Conservation (phyloP, 2,329 filamentous ascomycete genomes). For the Hypomyces perniciosus region DNA sequence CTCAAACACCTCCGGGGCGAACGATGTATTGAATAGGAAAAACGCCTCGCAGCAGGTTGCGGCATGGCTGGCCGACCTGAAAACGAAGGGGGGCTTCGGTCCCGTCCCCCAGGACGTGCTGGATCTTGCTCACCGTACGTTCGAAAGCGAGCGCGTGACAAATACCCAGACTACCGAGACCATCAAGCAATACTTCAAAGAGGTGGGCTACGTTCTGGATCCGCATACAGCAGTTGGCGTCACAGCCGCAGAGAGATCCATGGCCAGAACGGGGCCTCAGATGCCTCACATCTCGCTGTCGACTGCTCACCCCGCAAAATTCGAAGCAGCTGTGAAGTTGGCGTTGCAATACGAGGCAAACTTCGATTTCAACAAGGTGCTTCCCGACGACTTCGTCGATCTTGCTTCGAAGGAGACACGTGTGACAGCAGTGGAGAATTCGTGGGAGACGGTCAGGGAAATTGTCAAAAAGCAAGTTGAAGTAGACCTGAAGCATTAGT, state of each 20-base stretch:
- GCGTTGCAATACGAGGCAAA: slow-evolving; percentile 64
- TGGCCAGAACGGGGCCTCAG: slow-evolving; percentile 44
- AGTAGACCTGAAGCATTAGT: slow-evolving; percentile 1
- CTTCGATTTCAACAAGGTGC: slow-evolving; percentile 71
- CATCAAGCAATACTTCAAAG: slow-evolving; percentile 50
- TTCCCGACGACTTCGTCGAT: slow-evolving; percentile 76
- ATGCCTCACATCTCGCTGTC: slow-evolving; percentile 74
- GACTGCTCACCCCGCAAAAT: slow-evolving; percentile 95
- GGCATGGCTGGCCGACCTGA: slow-evolving; percentile 73
- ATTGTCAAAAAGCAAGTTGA: slow-evolving; percentile 69
- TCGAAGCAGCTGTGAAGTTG: slow-evolving; percentile 74
- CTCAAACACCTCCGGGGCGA: slow-evolving; percentile 52
- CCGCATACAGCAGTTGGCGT: slow-evolving; percentile 90
- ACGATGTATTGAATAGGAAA: slow-evolving; percentile 60
- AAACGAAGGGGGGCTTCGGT: slow-evolving; percentile 72
- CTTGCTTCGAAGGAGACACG: slow-evolving; percentile 71
- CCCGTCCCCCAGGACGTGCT: slow-evolving; percentile 71
- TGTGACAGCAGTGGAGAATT: slow-evolving; percentile 62
- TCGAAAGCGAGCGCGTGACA: slow-evolving; percentile 72
- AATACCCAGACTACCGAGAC: slow-evolving; percentile 63
- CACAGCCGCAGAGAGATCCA: slow-evolving; percentile 65
- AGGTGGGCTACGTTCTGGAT: slow-evolving; percentile 75
- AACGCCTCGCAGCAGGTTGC: slow-evolving; percentile 71
- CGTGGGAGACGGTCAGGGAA: slow-evolving; percentile 69
- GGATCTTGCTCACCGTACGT: slow-evolving; percentile 62